Percentiles rank a stretch among this genome's conserved stretches.
Conservation (phyloP, 2,329 filamentous ascomycete genomes). For the Eutypella sp. region DNA sequence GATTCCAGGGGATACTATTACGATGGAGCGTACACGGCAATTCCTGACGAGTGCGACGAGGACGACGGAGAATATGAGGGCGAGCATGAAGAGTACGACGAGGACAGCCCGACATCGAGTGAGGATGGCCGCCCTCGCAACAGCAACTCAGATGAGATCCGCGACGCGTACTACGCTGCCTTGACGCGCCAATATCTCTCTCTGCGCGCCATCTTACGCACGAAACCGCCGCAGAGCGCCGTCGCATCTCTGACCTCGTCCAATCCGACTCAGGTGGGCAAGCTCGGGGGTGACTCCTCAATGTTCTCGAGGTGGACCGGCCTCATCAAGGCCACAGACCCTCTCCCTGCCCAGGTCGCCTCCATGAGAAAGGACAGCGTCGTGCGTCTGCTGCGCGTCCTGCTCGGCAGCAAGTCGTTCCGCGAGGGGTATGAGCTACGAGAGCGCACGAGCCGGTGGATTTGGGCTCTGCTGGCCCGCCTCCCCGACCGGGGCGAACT, state of each 20-base stretch:
- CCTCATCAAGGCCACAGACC: slow-evolving; percentile 49
- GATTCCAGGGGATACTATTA: slow-evolving; percentile 63
- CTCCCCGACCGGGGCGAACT: slow-evolving; percentile 71
- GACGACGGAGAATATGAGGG: slow-evolving; percentile 23
- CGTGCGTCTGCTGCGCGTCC: slow-evolving; percentile 60
- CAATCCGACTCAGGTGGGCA: slow-evolving; percentile 51
- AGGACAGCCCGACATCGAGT: slow-evolving; percentile 21
- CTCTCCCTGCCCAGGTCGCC: slow-evolving; percentile 54
- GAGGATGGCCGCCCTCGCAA: slow-evolving; percentile 23
- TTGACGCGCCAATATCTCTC: slow-evolving; percentile 60
- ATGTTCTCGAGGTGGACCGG: slow-evolving; percentile 48
- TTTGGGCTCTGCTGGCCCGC: slow-evolving; percentile 76
- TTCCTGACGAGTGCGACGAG: slow-evolving; percentile 35
- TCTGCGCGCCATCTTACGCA: slow-evolving; percentile 59
- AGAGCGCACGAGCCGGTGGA: slow-evolving; percentile 71
- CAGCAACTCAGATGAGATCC: slow-evolving; percentile 38
- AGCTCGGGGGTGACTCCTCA: slow-evolving; percentile 46
- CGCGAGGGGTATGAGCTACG: slow-evolving; percentile 54
- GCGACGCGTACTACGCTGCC: slow-evolving; percentile 62
- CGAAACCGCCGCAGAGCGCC: slow-evolving; percentile 46
- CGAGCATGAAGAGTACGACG: slow-evolving; percentile 21
- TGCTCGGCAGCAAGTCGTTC: slow-evolving; percentile 61
- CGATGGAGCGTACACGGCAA: slow-evolving; percentile 74
- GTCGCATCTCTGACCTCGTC: slow-evolving; percentile 48
- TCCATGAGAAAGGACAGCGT: slow-evolving; percentile 63